Evolutionary conservation across 2,329 filamentous ascomycete genomes (phyloP).

Genomic region (Trichoderma polysporum): DNA sequence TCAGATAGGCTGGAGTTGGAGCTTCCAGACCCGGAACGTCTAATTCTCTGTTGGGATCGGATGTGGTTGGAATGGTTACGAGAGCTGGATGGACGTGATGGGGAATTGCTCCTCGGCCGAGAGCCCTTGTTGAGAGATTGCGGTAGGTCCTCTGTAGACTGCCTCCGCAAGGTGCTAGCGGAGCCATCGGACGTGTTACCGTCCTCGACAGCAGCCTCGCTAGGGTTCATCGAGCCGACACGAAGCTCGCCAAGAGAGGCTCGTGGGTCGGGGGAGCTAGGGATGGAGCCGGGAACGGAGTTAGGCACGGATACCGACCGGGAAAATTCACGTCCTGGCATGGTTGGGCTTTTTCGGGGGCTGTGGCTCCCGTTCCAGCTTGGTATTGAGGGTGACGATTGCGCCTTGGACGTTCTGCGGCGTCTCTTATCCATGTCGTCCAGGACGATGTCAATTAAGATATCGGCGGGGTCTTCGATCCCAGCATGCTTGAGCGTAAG

Average conservation of each 20-base stretch:
- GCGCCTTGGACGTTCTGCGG: slow-evolving; percentile 81
- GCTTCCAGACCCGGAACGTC: slow-evolving; percentile 86
- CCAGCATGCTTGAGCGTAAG: slow-evolving; percentile 84
- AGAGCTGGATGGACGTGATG: slow-evolving; percentile 71
- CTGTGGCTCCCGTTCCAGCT: slow-evolving; percentile 58
- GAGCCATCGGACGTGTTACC: slow-evolving; percentile 34
- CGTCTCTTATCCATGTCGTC: slow-evolving; percentile 95
- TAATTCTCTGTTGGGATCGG: slow-evolving; percentile 71
- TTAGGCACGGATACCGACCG: slow-evolving; percentile 67
- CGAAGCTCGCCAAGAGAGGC: slow-evolving; percentile 51
- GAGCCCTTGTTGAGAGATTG: slow-evolving; percentile 45
- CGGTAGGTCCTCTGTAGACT: slow-evolving; percentile 48
- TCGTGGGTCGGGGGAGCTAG: slow-evolving; percentile 58
- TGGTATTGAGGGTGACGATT: slow-evolving; percentile 73
- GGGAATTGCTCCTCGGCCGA: slow-evolving; percentile 75
- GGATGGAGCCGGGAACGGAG: slow-evolving; percentile 43
- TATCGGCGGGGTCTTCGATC: slow-evolving; percentile 85
- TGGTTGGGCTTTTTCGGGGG: slow-evolving; percentile 61
- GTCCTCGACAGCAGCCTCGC: slow-evolving; percentile 50
- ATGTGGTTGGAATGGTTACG: slow-evolving; percentile 68
- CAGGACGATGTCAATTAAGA: slow-evolving; percentile 88
- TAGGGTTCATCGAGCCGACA: slow-evolving; percentile 59
- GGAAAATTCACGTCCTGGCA: slow-evolving; percentile 64
- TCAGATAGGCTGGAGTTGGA: slow-evolving; percentile 78
- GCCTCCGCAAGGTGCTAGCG: slow-evolving; percentile 45